These are phyloP conservation scores for Prunus padus DNA, from an alignment of 306 rosid species.

Conservation along the genomic window DNA sequence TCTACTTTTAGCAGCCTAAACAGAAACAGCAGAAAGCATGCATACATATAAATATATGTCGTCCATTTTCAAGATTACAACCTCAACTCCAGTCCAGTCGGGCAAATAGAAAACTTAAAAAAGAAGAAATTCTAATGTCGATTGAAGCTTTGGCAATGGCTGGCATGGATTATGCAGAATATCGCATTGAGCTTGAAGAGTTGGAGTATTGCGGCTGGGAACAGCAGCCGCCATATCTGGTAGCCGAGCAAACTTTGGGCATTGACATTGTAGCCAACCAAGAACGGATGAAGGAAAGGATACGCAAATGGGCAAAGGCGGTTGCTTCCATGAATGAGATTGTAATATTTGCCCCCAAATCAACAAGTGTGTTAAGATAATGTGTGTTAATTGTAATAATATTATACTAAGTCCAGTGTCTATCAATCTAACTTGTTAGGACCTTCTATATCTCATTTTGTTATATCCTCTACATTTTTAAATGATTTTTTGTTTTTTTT, in stretches of 20 bases:
- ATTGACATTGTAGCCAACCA: background rate
- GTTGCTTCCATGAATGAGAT: slow-evolving; percentile 38
- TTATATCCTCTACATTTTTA: too few species aligned
- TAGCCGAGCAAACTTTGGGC: slow-evolving; percentile 5
- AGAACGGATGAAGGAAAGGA: slow-evolving; percentile 38
- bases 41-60: background rate
- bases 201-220: slow-evolving; percentile 17
- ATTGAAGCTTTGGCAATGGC: slow-evolving; percentile 56
- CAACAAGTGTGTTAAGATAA: background rate
- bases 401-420: too few species aligned
- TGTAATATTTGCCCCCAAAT: background rate
- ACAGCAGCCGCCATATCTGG: slow-evolving; percentile 18
- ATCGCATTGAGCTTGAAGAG: slow-evolving; percentile 17
- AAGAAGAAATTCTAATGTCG: slow-evolving; percentile 20
- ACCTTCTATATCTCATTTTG: too few species aligned
- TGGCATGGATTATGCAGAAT: slow-evolving; percentile 33
- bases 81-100: background rate
- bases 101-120: background rate
- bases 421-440: too few species aligned
- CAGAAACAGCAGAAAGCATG: background rate
- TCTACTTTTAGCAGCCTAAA: background rate
- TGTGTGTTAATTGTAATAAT: too few species aligned
- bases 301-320: slow-evolving; percentile 50
- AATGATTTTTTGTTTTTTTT: too few species aligned
- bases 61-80: background rate